A percentile compares a stretch with the other conserved stretches of the same genome.
phyloP scores from a whole-genome alignment of 805 yeast species.

The Hanseniaspora mollemarum region DNA sequence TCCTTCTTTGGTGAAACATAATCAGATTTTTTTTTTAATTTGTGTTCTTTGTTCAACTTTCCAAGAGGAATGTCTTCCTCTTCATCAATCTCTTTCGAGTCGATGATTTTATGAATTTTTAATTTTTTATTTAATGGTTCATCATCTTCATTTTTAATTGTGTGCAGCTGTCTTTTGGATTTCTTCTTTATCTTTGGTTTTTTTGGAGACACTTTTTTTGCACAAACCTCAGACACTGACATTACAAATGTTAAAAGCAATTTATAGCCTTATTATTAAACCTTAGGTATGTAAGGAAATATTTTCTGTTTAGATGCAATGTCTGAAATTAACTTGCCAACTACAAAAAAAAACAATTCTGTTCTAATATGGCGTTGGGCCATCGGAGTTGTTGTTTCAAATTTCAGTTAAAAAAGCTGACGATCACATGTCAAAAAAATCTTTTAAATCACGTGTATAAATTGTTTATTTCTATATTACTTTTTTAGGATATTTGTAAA shows the following conservation, averaged over 20 bases:
- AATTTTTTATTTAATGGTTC: slow-evolving; percentile 5
- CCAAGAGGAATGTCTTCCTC: slow-evolving; percentile 14
- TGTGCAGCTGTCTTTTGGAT: background rate
- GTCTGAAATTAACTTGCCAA: too few species aligned
- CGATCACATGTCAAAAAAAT: too few species aligned
- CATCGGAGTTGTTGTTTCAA: background rate
- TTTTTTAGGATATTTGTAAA: slow-evolving; percentile 16
- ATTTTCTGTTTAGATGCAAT: too few species aligned
- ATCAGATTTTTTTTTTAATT: slow-evolving; percentile 13
- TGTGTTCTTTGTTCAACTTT: slow-evolving; percentile 11
- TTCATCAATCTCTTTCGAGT: slow-evolving; percentile 17
- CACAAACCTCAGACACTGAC: background rate
- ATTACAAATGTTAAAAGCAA: too few species aligned
- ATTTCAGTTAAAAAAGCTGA: too few species aligned
- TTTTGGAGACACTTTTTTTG: background rate
- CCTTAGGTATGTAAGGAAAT: too few species aligned
- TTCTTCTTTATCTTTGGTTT: background rate
- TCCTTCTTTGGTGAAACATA: slow-evolving; percentile 19
- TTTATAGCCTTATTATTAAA: too few species aligned
- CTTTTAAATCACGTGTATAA: slow-evolving; percentile 1
- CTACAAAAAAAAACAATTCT: background rate
- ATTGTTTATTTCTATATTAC: slow-evolving; percentile 1
- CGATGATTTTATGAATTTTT: slow-evolving; percentile 7
- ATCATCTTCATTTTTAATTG: background rate
- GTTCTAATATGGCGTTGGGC: background rate